Evolutionary conservation across 192 early-diverging fungal species (phyloP).

Genomic region (Coemansia sp.): DNA sequence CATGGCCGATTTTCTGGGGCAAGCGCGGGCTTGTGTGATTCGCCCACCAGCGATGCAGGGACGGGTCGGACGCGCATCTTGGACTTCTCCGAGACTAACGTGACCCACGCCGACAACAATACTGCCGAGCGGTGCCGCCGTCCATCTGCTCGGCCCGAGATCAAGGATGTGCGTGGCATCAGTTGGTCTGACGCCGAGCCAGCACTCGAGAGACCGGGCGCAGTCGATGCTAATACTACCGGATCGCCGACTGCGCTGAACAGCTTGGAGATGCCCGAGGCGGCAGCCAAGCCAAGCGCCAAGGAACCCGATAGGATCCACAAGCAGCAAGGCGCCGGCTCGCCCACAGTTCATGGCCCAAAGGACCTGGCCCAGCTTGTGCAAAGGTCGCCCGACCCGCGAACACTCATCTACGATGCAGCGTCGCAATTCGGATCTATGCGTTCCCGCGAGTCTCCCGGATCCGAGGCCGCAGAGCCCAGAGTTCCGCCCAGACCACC

Average conservation of each 20-base stretch:
- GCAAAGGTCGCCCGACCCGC: slow-evolving; percentile 42
- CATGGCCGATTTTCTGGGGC: too few relatives aligned
- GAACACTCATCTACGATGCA: slow-evolving; percentile 44
- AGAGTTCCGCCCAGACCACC: not conserved
- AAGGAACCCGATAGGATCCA: not conserved
- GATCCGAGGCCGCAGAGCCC: not conserved
- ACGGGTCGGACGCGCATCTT: slow-evolving; percentile 42
- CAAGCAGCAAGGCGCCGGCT: not conserved
- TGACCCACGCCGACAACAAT: not conserved
- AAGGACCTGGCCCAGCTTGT: slow-evolving; percentile 23
- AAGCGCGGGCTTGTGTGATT: slow-evolving; percentile 8
- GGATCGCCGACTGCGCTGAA: slow-evolving; percentile 9
- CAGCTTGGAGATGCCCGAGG: slow-evolving; percentile 7
- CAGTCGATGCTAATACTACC: not conserved
- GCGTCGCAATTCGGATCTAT: slow-evolving; percentile 48
- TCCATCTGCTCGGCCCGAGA: slow-evolving; percentile 36
- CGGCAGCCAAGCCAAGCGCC: too few relatives aligned
- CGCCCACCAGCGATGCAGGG: slow-evolving; percentile 38
- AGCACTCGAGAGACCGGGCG: slow-evolving; percentile 2
- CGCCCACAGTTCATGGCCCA: not conserved
- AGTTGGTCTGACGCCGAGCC: slow-evolving; percentile 22
- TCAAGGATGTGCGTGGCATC: slow-evolving; percentile 32
- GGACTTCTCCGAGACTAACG: slow-evolving; percentile 29
- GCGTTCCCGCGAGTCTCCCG: slow-evolving; percentile 24
- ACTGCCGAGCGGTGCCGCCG: slow-evolving; percentile 4